Evolutionary conservation across 225 moss, liverwort and hornwort species (phyloP).

Genomic region (Thuidium tamariscinum): DNA sequence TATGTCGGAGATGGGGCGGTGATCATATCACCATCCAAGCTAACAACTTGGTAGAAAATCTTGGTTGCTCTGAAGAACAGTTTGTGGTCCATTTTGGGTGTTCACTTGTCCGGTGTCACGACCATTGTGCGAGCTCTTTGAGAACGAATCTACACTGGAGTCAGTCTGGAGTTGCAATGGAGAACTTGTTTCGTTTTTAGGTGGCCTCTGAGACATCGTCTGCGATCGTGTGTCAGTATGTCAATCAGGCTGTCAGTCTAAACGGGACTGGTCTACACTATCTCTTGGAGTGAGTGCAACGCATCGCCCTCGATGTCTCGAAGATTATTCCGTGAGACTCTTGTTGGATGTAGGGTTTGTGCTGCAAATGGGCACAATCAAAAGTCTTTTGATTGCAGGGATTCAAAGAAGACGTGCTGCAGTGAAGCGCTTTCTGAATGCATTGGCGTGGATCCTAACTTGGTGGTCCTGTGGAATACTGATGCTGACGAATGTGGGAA

Average conservation of each 20-base stretch:
- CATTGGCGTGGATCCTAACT: conserved; percentile 63
- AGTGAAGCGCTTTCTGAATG: conserved; percentile 20
- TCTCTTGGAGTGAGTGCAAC: conserved; percentile 15
- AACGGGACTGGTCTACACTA: conserved; percentile 12
- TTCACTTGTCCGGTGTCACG: conserved; percentile 11
- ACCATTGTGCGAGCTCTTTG: not conserved
- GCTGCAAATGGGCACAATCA: conserved; percentile 3
- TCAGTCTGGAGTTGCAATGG: not conserved
- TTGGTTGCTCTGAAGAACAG: not conserved
- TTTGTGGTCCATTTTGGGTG: not conserved
- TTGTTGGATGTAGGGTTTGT: conserved; percentile 13
- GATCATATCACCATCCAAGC: conserved; percentile 2
- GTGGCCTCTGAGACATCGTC: not conserved
- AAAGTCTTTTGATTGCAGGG: conserved; percentile 33
- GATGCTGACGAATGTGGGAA: conserved; percentile 51
- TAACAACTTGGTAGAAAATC: not conserved
- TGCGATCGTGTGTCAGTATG: conserved; percentile 11
- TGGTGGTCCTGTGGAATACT: conserved; percentile 59
- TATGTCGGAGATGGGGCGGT: conserved; percentile 99
- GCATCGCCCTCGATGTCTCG: not conserved
- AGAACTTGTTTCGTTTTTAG: not conserved
- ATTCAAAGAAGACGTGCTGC: conserved; percentile 15
- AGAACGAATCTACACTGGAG: not conserved
- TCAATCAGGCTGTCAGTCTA: conserved; percentile 3
- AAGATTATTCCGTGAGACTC: not conserved